Evolutionary conservation across 768 basidiomycete genomes (phyloP).

Genomic region (Amyloporia xantha): DNA sequence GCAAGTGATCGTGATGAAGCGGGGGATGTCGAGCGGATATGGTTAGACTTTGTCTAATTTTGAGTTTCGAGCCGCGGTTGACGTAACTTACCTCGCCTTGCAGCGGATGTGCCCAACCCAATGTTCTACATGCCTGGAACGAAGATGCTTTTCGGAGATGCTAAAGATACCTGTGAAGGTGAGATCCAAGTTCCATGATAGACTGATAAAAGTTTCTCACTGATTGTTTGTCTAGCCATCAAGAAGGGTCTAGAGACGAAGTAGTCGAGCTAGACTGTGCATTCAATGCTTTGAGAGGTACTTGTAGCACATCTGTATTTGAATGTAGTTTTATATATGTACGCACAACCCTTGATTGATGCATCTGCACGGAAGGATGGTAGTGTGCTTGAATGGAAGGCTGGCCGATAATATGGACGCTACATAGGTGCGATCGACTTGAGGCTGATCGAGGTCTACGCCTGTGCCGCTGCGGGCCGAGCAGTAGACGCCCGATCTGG

Average conservation of each 20-base stretch:
- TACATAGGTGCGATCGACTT: too few relatives aligned
- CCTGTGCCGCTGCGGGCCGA: too few relatives aligned
- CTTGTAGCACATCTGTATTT: too few relatives aligned
- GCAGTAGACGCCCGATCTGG: too few relatives aligned
- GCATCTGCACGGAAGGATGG: too few relatives aligned
- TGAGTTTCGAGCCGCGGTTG: too few relatives aligned
- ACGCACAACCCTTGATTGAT: too few relatives aligned
- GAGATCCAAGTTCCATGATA: conserved; percentile 1
- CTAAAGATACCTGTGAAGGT: conserved; percentile 88
- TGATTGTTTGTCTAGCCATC: conserved; percentile 19
- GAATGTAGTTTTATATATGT: not conserved
- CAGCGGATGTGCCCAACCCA: conserved; percentile 88
- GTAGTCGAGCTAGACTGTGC: conserved; percentile 3
- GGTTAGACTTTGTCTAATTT: conserved; percentile 37
- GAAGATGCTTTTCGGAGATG: conserved; percentile 90
- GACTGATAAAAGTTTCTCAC: not conserved
- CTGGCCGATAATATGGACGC: too few relatives aligned
- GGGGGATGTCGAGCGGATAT: conserved; percentile 84
- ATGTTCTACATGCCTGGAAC: conserved; percentile 92
- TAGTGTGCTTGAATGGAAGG: too few relatives aligned
- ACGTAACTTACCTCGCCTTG: too few relatives aligned
- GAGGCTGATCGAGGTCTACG: too few relatives aligned
- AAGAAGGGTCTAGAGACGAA: conserved; percentile 27
- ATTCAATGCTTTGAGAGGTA: not conserved
- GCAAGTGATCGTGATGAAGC: conserved; percentile 89